Base-by-base conservation (phyloP, 768 basidiomycete species). In the Russula olivacea region DNA sequence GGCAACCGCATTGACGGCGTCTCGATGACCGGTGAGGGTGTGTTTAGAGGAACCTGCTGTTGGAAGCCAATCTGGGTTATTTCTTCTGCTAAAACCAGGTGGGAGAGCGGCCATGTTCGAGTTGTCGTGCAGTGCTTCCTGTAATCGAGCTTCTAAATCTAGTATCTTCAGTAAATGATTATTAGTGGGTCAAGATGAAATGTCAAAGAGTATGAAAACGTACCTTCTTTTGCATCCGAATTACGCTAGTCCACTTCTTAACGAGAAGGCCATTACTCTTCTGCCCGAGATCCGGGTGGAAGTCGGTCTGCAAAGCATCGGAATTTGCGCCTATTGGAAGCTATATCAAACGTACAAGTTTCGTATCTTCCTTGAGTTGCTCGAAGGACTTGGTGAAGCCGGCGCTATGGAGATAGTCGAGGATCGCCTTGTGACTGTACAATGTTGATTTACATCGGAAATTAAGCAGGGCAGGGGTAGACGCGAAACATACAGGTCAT, bases 81-180 rank as follows among this genome's bases (percentile, higher is more conserved):
- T 73, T 57, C 77, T 71, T 52, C 75, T 69, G 25, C 76, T 73
- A 23, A 77, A 59, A 32, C 69, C 68, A 17, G 68, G 55, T 19
- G 72, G 70, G 19, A 73, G 70, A 52, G 75, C 68, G 0, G 76
- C 72, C 53, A 68, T 64, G 59, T 63, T 68, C 0, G 79, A 72
- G 28, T 81, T 75, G 69, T 84, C 82, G 57, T 81, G 78, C 60
- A 76, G 66, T 36, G 83, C 75, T 55, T 80, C 76, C 6, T 81
- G 73, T 56, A 84, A 79, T 12, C 81, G 77, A 9, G 78, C 71
- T 72, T 86, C 84, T 28, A 86, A 74, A 64, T 85, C 84, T 78
- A 85, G 78, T 59, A 86, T 84, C 84, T 85, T 68, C 14, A 21
- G 23, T 41, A 19, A 23, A 36, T 14, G 10, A 32, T 43, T 15